phyloP scores from a whole-genome alignment of 306 rosid genomes.

The Gleditsia sinensis region DNA sequence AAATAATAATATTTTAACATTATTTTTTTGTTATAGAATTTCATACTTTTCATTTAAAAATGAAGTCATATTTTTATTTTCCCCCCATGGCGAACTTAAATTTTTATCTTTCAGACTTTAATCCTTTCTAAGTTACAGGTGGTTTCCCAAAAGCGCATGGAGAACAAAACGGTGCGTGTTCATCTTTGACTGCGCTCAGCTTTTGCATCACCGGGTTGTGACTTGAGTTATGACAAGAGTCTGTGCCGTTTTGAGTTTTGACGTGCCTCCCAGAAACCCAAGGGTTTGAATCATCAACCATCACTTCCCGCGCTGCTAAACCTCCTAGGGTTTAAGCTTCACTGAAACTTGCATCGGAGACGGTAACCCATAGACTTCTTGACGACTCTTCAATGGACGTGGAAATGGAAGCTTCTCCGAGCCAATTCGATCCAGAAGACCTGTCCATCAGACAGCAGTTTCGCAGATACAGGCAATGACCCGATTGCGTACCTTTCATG shows the following conservation, averaged over 20 bases:
- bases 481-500: background rate
- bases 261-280: conserved; percentile 14
- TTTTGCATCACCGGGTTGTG: background rate
- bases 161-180: background rate
- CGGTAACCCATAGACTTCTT: background rate
- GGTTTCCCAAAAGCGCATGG: background rate
- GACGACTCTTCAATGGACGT: conserved; percentile 45
- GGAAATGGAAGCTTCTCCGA: conserved; percentile 69
- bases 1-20: too few relatives aligned
- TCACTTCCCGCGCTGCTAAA: conserved; percentile 32
- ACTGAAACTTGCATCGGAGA: background rate
- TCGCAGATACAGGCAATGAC: conserved; percentile 79
- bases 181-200: background rate
- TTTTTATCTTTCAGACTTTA: too few relatives aligned
- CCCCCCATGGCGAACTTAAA: too few relatives aligned
- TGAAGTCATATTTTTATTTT: too few relatives aligned
- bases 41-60: too few relatives aligned
- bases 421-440: conserved; percentile 70
- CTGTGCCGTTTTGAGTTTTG: background rate
- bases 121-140: too few relatives aligned
- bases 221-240: background rate
- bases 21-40: too few relatives aligned
- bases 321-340: conserved; percentile 48
- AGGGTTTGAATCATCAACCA: conserved; percentile 15
- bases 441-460: conserved; percentile 63